phyloP scores from a whole-genome alignment of 140 eudicot genomes.

The Artemisia princeps region DNA sequence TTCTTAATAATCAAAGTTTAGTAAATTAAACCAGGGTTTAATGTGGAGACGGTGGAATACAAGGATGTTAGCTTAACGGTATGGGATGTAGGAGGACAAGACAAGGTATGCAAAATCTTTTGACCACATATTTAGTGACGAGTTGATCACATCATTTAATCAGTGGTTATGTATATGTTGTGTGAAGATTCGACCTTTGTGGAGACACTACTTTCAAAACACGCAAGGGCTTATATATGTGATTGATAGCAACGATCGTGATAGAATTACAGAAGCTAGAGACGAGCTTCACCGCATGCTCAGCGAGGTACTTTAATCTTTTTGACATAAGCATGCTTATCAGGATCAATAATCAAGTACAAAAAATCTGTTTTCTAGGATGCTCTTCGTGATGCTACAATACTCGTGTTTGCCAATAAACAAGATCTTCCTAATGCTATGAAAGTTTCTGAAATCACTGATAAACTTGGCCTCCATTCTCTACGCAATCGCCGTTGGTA shows the following conservation, averaged over 20 bases:
- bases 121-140: background rate
- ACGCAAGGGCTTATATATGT: slow-evolving; percentile 48
- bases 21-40: slow-evolving; percentile 30
- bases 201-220: slow-evolving; percentile 49
- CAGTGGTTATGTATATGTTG: slow-evolving; percentile 5
- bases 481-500: slow-evolving; percentile 49
- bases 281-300: slow-evolving; percentile 47
- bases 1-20: background rate
- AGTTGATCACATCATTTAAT: background rate
- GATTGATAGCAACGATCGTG: slow-evolving; percentile 44
- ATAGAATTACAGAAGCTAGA: slow-evolving; percentile 44
- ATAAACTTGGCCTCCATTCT: slow-evolving; percentile 48
- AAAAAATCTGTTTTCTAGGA: slow-evolving; percentile 23
- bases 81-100: slow-evolving; percentile 39
- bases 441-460: slow-evolving; percentile 44
- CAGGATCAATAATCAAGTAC: background rate
- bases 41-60: slow-evolving; percentile 45
- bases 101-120: slow-evolving; percentile 22
- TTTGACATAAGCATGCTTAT: background rate
- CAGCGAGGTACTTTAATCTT: slow-evolving; percentile 25
- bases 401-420: slow-evolving; percentile 47
- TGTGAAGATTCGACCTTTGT: slow-evolving; percentile 43
- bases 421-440: slow-evolving; percentile 54
- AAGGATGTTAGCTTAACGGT: slow-evolving; percentile 32
- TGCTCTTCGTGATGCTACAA: slow-evolving; percentile 35